Conservation (phyloP, 2,329 filamentous ascomycete species). For the Aureobasidium sp. region DNA sequence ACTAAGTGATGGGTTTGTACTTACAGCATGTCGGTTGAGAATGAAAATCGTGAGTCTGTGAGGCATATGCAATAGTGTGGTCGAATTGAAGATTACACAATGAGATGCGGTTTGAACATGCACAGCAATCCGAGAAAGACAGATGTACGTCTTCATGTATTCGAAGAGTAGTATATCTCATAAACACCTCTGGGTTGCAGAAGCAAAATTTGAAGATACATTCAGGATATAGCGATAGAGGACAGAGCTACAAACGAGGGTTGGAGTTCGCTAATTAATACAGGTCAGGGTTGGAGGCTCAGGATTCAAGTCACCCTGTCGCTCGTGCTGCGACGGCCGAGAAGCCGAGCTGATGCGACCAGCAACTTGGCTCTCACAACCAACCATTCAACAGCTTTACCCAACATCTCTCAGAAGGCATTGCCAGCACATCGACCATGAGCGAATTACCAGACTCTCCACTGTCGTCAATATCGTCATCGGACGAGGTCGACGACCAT, state of each 20-base stretch:
- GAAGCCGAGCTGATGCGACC: not conserved
- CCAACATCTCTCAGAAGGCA: not conserved
- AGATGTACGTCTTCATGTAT: too few relatives aligned
- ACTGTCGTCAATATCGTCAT: constrained; percentile 55
- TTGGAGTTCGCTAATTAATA: not conserved
- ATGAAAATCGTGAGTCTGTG: too few relatives aligned
- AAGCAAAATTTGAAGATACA: not conserved
- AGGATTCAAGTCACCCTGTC: not conserved
- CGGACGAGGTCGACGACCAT: constrained; percentile 49
- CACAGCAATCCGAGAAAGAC: too few relatives aligned
- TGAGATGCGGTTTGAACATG: too few relatives aligned
- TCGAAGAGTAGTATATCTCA: too few relatives aligned
- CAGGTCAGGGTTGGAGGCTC: not conserved
- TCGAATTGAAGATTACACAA: too few relatives aligned
- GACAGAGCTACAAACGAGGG: not conserved
- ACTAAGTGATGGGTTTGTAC: too few relatives aligned
- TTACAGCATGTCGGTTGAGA: too few relatives aligned
- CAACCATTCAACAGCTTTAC: not conserved
- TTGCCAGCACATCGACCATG: not conserved
- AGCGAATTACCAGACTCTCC: constrained; percentile 16
- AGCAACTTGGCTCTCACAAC: not conserved
- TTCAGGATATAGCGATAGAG: not conserved
- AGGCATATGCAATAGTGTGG: too few relatives aligned
- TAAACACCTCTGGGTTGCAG: too few relatives aligned
- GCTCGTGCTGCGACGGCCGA: not conserved